Base-by-base conservation (phyloP, 2,329 filamentous ascomycete genomes). In the Parastagonospora avenae region DNA sequence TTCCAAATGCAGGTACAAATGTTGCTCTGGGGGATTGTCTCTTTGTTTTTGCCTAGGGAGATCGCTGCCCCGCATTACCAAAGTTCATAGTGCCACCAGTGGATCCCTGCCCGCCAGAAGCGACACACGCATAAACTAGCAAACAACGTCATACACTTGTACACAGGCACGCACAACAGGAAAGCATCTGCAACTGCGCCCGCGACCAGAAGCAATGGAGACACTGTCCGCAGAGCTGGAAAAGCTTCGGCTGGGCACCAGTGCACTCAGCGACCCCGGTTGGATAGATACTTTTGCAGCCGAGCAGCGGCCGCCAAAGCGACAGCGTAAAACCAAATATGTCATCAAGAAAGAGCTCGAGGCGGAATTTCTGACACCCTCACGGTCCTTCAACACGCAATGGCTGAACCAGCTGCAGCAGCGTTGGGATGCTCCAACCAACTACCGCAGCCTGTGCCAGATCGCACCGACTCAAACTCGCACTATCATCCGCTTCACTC, bases 331-430 rank as follows among this genome's bases (percentile, higher is more conserved):
- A 82, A 74, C 80, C 28, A 75, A 81, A 33, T 79, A 85, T n/a
- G 81, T 82, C 29, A 77, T 93, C 53, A 90, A 90, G 74, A 77
- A 78, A 39, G 81, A 86, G 54, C 82, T 97, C 4, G 91, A 96
- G 74, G 68, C 82, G 47, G 86, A 89, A 40, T 94, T 93, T 66
- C 79, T 99, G 24, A 85, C 85, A 2, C 93, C 94, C 0, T 90
- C 91, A 1, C 82, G 86, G 4, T 82, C 83, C 2, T 97, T 99
- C 77, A 91, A 87, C 30, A 79, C 85, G 4, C 86, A 89, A 67
- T 97, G 94, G 92, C 83, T 99, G 52, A 92, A 96, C 72, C 84
- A 85, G 48, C 77, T 97, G 37, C 94, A 99, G 75, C 91, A 93
- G 81, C 79, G 86, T 71, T 99, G 93, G 94, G 90, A 96, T 57